Percentiles rank a stretch among this genome's conserved stretches.
Evolutionary conservation across 805 yeast genomes (phyloP).

Genomic region (Metschnikowia baotianmanensis): DNA sequence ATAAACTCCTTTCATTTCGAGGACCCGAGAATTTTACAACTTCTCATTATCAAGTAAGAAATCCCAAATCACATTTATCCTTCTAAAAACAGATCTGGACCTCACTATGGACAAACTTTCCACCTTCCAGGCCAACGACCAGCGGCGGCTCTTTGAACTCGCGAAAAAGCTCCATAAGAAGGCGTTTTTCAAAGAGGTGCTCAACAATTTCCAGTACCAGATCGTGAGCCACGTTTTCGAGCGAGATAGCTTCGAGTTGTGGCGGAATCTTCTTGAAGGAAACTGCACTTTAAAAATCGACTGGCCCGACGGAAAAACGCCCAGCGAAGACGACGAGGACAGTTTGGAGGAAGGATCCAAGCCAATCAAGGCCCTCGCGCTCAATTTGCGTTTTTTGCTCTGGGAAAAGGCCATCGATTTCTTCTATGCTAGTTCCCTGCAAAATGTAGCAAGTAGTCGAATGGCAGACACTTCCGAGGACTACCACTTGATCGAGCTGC

Average conservation of each 20-base stretch:
- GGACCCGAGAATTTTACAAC: no score
- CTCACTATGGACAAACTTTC: conserved; percentile 36
- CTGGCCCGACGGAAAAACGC: conserved; percentile 8
- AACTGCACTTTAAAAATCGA: conserved; percentile 27
- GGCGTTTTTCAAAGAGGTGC: conserved; percentile 31
- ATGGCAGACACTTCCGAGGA: conserved; percentile 27
- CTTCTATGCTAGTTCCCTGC: conserved; percentile 27
- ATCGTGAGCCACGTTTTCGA: conserved; percentile 47
- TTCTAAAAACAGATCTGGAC: no score
- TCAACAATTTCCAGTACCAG: conserved; percentile 55
- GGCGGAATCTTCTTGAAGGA: conserved; percentile 49
- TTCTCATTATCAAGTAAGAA: no score
- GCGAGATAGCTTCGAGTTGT: conserved; percentile 33
- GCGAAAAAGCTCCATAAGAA: conserved; percentile 32
- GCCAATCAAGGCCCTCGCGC: conserved; percentile 43
- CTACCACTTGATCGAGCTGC: conserved; percentile 32
- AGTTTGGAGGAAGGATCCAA: conserved; percentile 44
- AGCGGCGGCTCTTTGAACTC: conserved; percentile 31
- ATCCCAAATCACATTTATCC: no score
- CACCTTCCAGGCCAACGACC: conserved; percentile 36
- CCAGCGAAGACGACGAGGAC: conserved; percentile 18
- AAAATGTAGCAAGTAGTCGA: conserved; percentile 7
- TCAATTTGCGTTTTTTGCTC: conserved; percentile 62
- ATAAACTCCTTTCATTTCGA: no score
- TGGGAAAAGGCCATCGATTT: conserved; percentile 70